phyloP scores from a whole-genome alignment of 2,329 filamentous ascomycete genomes.

The Cladophialophora bantiana region DNA sequence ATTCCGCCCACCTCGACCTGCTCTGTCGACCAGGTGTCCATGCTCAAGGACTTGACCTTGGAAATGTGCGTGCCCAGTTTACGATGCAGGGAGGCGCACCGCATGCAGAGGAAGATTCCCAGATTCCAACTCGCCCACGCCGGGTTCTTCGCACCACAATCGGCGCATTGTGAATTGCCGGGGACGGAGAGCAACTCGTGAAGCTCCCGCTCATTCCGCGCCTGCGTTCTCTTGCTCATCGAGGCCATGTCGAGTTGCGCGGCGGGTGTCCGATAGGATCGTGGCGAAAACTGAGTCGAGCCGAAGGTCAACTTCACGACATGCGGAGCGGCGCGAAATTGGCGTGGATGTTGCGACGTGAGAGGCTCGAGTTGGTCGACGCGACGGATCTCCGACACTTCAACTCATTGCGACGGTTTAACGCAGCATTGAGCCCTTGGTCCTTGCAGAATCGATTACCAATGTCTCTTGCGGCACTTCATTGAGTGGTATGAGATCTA shows the following conservation, averaged over 20 bases:
- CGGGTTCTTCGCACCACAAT: constrained; percentile 91
- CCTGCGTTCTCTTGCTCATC: constrained; percentile 95
- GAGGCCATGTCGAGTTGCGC: constrained; percentile 66
- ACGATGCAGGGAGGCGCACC: constrained; percentile 92
- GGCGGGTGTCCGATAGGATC: constrained; percentile 5
- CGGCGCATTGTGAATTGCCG: constrained; percentile 92
- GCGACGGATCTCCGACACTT: constrained; percentile 1
- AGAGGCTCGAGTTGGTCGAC: constrained; percentile 7
- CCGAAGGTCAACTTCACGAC: constrained; percentile 7
- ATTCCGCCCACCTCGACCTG: constrained; percentile 79
- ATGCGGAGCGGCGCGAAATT: constrained; percentile 9
- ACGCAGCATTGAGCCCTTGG: constrained; percentile 4
- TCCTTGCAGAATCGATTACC: constrained; percentile 11
- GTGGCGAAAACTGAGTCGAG: constrained; percentile 12
- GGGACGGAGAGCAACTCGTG: constrained; percentile 88
- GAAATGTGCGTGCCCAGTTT: constrained; percentile 97
- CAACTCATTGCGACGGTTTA: constrained; percentile 8
- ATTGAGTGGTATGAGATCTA: constrained; percentile 12
- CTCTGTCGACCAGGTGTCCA: constrained; percentile 96
- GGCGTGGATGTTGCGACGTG: background rate
- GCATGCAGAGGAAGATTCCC: constrained; percentile 96
- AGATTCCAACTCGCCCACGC: constrained; percentile 99
- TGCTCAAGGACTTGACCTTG: constrained; percentile 97
- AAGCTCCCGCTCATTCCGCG: constrained; percentile 90
- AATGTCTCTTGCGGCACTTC: constrained; percentile 18